phyloP scores from a whole-genome alignment of 1,284 basidiomycete species.

The Apiotrichum brassicae region DNA sequence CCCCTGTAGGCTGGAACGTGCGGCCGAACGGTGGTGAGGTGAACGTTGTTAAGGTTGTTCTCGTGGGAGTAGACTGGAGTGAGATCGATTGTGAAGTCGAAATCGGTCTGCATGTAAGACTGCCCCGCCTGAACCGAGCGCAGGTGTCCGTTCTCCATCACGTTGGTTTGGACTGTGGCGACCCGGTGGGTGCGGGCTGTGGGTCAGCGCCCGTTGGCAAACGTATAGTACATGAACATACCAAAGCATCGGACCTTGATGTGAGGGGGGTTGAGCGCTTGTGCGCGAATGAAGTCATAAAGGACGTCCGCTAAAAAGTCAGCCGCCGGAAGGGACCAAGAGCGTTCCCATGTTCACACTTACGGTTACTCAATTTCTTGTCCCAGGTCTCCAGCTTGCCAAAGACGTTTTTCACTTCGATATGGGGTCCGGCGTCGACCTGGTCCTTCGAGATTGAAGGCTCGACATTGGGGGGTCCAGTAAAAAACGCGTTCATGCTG shows the following conservation, averaged over 20 bases:
- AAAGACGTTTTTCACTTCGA: conserved; percentile 10
- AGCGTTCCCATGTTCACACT: not conserved
- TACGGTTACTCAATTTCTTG: conserved; percentile 24
- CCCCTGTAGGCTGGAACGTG: conserved; percentile 18
- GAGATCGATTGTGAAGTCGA: conserved; percentile 40
- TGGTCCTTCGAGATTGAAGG: conserved; percentile 17
- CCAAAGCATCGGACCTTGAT: conserved; percentile 25
- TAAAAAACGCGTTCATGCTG: conserved; percentile 24
- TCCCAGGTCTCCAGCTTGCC: conserved; percentile 21
- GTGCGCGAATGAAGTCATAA: conserved; percentile 34
- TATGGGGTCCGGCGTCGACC: conserved; percentile 4
- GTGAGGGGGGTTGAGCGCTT: conserved; percentile 23
- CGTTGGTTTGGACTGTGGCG: conserved; percentile 15
- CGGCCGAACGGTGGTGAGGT: conserved; percentile 12
- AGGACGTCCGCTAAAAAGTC: conserved; percentile 23
- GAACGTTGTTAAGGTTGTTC: conserved; percentile 29
- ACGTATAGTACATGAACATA: not conserved
- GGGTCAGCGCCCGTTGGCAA: not conserved
- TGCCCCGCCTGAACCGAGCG: conserved; percentile 22
- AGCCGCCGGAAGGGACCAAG: too few species aligned
- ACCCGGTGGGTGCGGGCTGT: conserved; percentile 22
- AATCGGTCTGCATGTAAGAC: conserved; percentile 28
- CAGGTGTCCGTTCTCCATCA: conserved; percentile 21
- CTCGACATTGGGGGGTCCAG: conserved; percentile 29
- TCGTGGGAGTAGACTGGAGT: conserved; percentile 23